phyloP scores from a whole-genome alignment of 2,329 filamentous ascomycete species.

The Aspergillus candidus region DNA sequence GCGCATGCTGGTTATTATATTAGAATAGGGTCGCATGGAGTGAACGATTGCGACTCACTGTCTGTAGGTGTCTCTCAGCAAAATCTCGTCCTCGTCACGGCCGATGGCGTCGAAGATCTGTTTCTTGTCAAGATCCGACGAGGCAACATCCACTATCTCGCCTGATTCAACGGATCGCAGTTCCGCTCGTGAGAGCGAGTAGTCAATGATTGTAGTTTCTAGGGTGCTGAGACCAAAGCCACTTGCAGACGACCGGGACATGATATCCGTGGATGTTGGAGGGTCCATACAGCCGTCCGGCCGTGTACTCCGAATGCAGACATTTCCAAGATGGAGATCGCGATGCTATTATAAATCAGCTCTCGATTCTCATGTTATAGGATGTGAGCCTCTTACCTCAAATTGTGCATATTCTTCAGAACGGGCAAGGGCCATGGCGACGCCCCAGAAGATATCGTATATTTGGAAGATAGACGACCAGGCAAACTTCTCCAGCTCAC shows the following conservation, averaged over 20 bases:
- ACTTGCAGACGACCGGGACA: constrained; percentile 28
- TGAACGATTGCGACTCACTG: constrained; percentile 24
- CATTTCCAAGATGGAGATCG: constrained; percentile 61
- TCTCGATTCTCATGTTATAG: too few relatives aligned
- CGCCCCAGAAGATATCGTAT: constrained; percentile 63
- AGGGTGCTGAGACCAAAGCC: constrained; percentile 49
- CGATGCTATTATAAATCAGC: constrained; percentile 42
- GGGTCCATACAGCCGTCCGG: constrained; percentile 28
- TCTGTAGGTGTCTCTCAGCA: constrained; percentile 39
- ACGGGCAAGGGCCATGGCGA: constrained; percentile 55
- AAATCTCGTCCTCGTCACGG: constrained; percentile 35
- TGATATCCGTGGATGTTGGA: constrained; percentile 26
- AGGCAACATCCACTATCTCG: constrained; percentile 29
- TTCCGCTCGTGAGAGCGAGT: constrained; percentile 59
- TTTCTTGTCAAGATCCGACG: constrained; percentile 39
- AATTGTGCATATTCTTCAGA: constrained; percentile 56
- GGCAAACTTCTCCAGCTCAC: constrained; percentile 47
- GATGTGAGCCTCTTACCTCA: constrained; percentile 37
- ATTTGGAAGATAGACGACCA: constrained; percentile 43
- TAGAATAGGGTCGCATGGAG: constrained; percentile 4
- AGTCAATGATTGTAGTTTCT: constrained; percentile 62
- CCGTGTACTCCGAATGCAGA: constrained; percentile 48
- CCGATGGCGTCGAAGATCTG: constrained; percentile 39
- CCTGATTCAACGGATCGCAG: constrained; percentile 29
- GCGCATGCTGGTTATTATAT: constrained; percentile 29